Evolutionary conservation across 495 filamentous ascomycete genomes (phyloP), one percentile per base, ranked within the genome.

Genomic region (Achaetomiella virescens): DNA sequence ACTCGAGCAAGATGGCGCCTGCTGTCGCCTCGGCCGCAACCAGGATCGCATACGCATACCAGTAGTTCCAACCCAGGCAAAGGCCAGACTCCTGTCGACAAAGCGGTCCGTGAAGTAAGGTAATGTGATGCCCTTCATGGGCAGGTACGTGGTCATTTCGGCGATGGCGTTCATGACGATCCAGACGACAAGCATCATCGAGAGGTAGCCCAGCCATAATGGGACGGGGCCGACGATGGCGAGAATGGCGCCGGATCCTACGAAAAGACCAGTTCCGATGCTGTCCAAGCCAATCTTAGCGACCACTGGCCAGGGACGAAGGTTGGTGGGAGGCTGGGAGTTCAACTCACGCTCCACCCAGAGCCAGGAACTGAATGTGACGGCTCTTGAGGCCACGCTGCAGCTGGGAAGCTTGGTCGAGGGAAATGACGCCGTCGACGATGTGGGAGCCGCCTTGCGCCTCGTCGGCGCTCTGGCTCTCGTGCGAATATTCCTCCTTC

Each of bases 61-160:
- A 78, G 59, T 77, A 86, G 58, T 90, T 90, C 87, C 86, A 90
- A 15, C 89, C 89, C 62, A 84, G 37, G 89, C 85, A 61, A 91
- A 91, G 15, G 88, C 88, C 61, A 92, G 71, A 62, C 84, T 85
- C 11, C 82, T 78, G 57, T 90, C 86, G 54, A 91, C 83, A 53
- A 86, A 85, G 45, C 87, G 84, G 52, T 83, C 74, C 20, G 87
- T 86, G 58, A 90, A 90, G 53, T 89, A 75, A 0, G 77, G 77
- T 15, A 83, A 67, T 3, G 77, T 79, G 37, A 76, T 75, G 11
- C 80, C 80, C 37, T 70, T 72, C 61, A 83, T 72, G 1, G 86
- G 82, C 17, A 89, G 78, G 71, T 83, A 87, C 37, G 84, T 84
- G 22, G 81, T 64, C 73, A 78, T 74, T 50, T 78, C 75, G 29